Evolutionary conservation across 805 yeast genomes (phyloP), one percentile per base, ranked within the genome.

Genomic region (Geotrichum ghanense): DNA sequence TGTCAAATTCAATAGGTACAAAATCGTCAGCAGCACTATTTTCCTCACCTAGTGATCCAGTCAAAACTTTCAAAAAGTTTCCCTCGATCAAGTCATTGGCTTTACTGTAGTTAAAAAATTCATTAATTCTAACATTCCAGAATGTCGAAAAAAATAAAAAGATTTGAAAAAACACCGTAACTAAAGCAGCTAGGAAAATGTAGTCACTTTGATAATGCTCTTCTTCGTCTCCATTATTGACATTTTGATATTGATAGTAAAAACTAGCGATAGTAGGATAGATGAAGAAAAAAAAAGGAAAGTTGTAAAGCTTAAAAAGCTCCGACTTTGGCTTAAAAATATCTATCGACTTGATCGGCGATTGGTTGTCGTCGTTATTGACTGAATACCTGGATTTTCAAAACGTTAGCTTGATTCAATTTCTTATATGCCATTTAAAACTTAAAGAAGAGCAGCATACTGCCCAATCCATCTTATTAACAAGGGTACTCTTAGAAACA

Each of bases 211-310:
- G 37, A 12, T 31, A 31, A n/a, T 31, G 37, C 16, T 31, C 37
- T 31, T 31, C 37, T 10, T 9, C 37, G 37, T 31, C 37, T 10
- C 37, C 37, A 31, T 31, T 31, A 12, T 31, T 31, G 17, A 31
- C 37, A 12, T 31, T 31, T 19, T n/a, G 17, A n/a, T 31, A 31
- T n/a, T 31, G 37, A n/a, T n/a, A 31, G 17, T 31, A 31, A 12
- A 10, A 12, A 31, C 37, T 31, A n/a, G 37, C 37, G 17, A 31
- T 31, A 4, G 37, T 31, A 6, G 37, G 37, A 31, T 31, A 31
- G 17, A 31, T 31, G 37, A 31, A 31, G 42, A 82, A 72, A 49
- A 82, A 63, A 19, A 31, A 31, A 16, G 37, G 37, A 12, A 31
- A 31, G 37, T 31, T 31, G 17, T 31, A 31, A 12, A 31, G 17